These are phyloP conservation scores for Termitomyces sp. DNA, from an alignment of 768 basidiomycete species.

Conservation along the genomic window DNA sequence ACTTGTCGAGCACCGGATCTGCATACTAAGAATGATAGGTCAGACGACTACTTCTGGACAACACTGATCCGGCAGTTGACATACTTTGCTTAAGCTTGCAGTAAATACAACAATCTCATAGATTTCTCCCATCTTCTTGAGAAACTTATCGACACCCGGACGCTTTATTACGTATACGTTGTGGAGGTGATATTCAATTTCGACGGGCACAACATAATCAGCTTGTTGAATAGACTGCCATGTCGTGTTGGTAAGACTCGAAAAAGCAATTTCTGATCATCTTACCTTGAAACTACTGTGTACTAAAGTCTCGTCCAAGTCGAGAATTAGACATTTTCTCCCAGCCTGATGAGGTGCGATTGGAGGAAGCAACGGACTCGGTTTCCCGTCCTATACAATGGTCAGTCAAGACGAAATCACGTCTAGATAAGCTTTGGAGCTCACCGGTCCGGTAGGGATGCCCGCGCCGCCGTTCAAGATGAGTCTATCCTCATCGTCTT, in stretches of 20 bases:
- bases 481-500: constrained; percentile 88
- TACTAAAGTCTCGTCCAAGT: constrained; percentile 95
- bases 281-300: constrained; percentile 97
- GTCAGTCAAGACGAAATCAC: constrained; percentile 2
- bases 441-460: constrained; percentile 88
- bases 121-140: constrained; percentile 97
- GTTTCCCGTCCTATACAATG: constrained; percentile 67
- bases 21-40: constrained; percentile 64
- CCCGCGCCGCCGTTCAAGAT: constrained; percentile 92
- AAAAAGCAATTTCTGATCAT: background rate
- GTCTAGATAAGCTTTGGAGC: constrained; percentile 23
- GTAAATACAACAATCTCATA: constrained; percentile 99
- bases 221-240: constrained; percentile 85
- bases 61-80: constrained; percentile 16
- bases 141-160: constrained; percentile 94
- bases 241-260: constrained; percentile 8
- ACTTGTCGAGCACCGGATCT: constrained; percentile 95
- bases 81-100: constrained; percentile 93
- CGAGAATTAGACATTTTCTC: constrained; percentile 92
- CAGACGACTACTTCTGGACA: constrained; percentile 1
- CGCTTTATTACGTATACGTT: constrained; percentile 99
- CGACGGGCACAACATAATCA: constrained; percentile 98
- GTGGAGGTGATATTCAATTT: constrained; percentile 97
- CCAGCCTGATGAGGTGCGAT: constrained; percentile 76
- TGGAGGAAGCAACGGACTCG: constrained; percentile 84